Percentiles rank a stretch among this genome's conserved stretches.
Evolutionary conservation across 805 yeast species (phyloP).

Genomic region (Candida nonsorbophila): DNA sequence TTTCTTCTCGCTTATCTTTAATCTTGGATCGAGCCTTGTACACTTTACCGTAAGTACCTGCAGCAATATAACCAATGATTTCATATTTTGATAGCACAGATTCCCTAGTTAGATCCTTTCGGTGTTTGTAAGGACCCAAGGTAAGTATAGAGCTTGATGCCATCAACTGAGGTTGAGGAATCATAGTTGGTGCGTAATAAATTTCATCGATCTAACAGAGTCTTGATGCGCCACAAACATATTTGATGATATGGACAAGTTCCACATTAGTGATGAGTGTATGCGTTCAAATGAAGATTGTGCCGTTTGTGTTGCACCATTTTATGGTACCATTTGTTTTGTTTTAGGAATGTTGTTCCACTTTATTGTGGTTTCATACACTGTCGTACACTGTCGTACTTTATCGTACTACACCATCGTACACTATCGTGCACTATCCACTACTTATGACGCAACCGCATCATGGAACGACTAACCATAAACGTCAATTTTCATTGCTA

Average conservation of each 20-base stretch:
- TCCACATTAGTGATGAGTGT: not conserved
- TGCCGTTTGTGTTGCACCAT: too few species aligned
- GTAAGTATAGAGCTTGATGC: slow-evolving; percentile 36
- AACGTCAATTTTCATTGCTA: not conserved
- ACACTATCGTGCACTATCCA: too few species aligned
- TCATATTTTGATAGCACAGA: slow-evolving; percentile 83
- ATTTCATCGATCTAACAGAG: slow-evolving; percentile 1
- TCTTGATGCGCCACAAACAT: slow-evolving; percentile 3
- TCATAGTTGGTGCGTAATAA: slow-evolving; percentile 13
- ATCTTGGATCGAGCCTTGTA: slow-evolving; percentile 60
- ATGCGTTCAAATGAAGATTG: too few species aligned
- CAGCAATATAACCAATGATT: slow-evolving; percentile 92
- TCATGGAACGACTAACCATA: too few species aligned
- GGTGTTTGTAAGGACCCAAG: slow-evolving; percentile 39
- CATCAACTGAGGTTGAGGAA: slow-evolving; percentile 34
- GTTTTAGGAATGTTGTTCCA: too few species aligned
- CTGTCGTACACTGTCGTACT: too few species aligned
- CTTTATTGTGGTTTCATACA: too few species aligned
- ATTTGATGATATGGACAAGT: slow-evolving; percentile 4
- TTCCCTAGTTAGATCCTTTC: slow-evolving; percentile 58
- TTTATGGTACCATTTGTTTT: too few species aligned
- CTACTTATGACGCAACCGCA: slow-evolving; percentile 5
- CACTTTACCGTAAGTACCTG: slow-evolving; percentile 95
- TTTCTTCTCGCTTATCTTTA: slow-evolving; percentile 31
- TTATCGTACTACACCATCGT: too few species aligned